Base-by-base conservation (phyloP, 805 yeast species). In the Yamadazyma olivae region DNA sequence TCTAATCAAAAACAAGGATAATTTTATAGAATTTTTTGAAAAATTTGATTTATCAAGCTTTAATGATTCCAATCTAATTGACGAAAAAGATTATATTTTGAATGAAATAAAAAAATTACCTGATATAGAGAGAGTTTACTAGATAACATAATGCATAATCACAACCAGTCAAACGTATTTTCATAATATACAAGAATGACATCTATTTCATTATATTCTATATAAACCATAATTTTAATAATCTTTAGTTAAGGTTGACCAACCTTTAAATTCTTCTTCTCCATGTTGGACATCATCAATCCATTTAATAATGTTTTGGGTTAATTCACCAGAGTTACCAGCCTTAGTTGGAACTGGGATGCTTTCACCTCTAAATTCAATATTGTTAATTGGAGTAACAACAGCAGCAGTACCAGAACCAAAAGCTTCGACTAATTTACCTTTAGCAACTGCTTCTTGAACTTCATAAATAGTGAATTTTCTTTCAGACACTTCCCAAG, bases 351-450 rank as follows among this genome's bases (percentile, higher is more conserved):
- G 98, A 32, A 91, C 91, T 4, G 65, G 46, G 49, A 91, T 87
- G 42, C 74, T 75, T 54, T 79, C 60, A 34, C 82, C 95, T 41
- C 75, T 70, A 79, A 80, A 91, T 40, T 89, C 90, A 55, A 91
- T 87, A 52, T 75, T 84, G 63, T 83, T 80, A 56, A 91, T 88
- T 50, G 98, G 98, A 24, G 95, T 80, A 30, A 93, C 98, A 55
- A 91, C 80, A 29, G 97, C 98, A 42, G 99, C 98, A 39, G 99
- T 91, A 54, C 99, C 99, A 15, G 96, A 71, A 50, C 98, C 98
- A 54, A 91, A 91, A 15, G 96, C 95, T 72, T 93, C 99, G 6
- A 90, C 76, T 51, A 91, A 74, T 57, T 85, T 83, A 42, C 96
- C 95, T 60, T 81, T 77, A 33, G 64, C 70, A 31, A 96, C 83